Conservation (phyloP, 2,329 filamentous ascomycete species). For the Lasiodiplodia sp. region DNA sequence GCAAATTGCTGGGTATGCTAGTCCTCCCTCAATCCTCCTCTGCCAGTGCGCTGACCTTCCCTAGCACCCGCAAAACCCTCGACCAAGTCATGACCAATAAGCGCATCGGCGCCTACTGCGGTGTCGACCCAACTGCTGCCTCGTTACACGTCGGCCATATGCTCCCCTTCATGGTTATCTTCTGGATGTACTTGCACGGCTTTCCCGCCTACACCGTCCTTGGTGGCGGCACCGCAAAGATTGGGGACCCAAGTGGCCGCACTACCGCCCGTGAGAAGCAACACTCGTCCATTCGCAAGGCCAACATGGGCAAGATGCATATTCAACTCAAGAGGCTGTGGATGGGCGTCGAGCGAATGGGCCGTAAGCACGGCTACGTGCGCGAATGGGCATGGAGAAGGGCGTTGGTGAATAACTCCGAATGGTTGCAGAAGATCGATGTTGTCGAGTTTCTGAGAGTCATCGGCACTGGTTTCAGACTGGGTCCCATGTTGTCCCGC, state of each 20-base stretch:
- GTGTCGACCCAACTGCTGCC: conserved; percentile 80
- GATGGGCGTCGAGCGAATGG: conserved; percentile 73
- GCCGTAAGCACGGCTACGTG: conserved; percentile 68
- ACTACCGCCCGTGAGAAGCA: conserved; percentile 66
- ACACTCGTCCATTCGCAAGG: conserved; percentile 59
- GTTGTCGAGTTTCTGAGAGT: conserved; percentile 78
- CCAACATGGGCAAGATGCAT: conserved; percentile 73
- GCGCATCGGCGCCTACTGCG: conserved; percentile 77
- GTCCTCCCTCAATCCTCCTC: not conserved
- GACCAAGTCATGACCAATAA: conserved; percentile 69
- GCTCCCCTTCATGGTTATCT: conserved; percentile 80
- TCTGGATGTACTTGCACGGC: conserved; percentile 83
- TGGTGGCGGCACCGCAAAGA: conserved; percentile 76
- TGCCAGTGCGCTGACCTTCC: conserved; percentile 29
- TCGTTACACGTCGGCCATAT: conserved; percentile 84
- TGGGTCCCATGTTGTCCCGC: conserved; percentile 86
- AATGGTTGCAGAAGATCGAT: conserved; percentile 77
- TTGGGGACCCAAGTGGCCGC: conserved; percentile 80
- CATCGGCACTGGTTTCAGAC: conserved; percentile 74
- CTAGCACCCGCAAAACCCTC: conserved; percentile 60
- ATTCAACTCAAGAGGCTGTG: conserved; percentile 77
- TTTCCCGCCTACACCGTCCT: conserved; percentile 72
- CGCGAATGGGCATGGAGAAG: conserved; percentile 71
- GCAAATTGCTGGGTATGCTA: conserved; percentile 72
- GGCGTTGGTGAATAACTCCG: conserved; percentile 79